These are phyloP conservation scores for Stephanodiscus minutulus DNA, from an alignment of 108 stramenopile species.

Conservation along the genomic window DNA sequence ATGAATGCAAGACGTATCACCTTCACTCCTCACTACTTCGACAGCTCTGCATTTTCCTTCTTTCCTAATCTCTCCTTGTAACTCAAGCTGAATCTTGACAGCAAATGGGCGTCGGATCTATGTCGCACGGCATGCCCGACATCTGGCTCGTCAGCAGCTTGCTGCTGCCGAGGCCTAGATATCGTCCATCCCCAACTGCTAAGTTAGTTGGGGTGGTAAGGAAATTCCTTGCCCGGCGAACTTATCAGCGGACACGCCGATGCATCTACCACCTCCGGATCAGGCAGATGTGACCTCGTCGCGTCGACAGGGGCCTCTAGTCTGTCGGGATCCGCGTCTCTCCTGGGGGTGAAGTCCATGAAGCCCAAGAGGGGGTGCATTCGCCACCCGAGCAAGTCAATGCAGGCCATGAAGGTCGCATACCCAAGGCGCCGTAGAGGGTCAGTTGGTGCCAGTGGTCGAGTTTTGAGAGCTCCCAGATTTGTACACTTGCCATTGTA, in stretches of 20 bases:
- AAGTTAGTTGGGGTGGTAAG: conserved; percentile 31
- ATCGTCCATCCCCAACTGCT: conserved; percentile 41
- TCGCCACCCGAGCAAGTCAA: conserved; percentile 13
- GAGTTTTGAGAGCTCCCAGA: too few species aligned
- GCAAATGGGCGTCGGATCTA: conserved; percentile 38
- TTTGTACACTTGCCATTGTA: too few species aligned
- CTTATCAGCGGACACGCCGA: conserved; percentile 44
- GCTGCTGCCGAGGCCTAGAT: conserved; percentile 37
- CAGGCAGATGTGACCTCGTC: conserved; percentile 25
- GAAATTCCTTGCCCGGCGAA: background rate
- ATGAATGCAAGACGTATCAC: too few species aligned
- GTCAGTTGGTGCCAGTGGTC: conserved; percentile 31
- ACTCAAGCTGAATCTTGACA: conserved; percentile 37
- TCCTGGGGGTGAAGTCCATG: conserved; percentile 31
- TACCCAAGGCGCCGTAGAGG: conserved; percentile 41
- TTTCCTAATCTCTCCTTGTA: background rate
- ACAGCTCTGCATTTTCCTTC: too few species aligned
- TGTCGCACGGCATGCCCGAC: conserved; percentile 21
- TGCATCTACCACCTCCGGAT: conserved; percentile 34
- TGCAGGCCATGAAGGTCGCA: conserved; percentile 37
- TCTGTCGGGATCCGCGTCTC: conserved; percentile 25
- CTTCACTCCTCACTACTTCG: too few species aligned
- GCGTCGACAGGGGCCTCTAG: conserved; percentile 33
- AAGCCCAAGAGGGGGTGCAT: conserved; percentile 43
- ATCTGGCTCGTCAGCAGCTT: conserved; percentile 35